phyloP scores from a whole-genome alignment of 495 filamentous ascomycete species.

The Cryomyces antarcticus region DNA sequence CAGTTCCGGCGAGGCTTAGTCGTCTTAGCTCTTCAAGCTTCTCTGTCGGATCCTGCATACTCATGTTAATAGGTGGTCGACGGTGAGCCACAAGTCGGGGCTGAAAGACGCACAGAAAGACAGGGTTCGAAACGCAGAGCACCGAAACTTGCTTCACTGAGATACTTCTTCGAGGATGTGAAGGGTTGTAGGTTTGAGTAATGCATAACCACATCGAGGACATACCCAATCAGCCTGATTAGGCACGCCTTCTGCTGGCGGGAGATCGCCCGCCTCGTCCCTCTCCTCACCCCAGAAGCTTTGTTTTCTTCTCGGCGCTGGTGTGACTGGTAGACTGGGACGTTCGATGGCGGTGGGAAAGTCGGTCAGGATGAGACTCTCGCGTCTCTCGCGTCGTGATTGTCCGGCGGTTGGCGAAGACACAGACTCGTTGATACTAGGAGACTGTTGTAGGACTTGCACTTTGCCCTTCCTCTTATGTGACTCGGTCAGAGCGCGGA shows the following conservation, averaged over 20 bases:
- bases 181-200: background rate
- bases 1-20: background rate
- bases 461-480: conserved; percentile 32
- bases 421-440: background rate
- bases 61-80: background rate
- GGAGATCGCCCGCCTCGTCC: conserved; percentile 36
- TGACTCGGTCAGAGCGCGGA: conserved; percentile 44
- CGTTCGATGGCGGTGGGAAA: conserved; percentile 70
- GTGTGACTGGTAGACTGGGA: conserved; percentile 79
- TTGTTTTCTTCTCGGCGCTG: conserved; percentile 46
- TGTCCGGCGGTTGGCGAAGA: conserved; percentile 1
- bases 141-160: background rate
- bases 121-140: background rate
- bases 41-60: conserved; percentile 41
- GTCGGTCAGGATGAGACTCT: conserved; percentile 52
- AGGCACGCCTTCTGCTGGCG: conserved; percentile 60
- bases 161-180: background rate
- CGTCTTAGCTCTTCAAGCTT: conserved; percentile 49
- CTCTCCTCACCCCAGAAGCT: conserved; percentile 31
- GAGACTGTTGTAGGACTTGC: conserved; percentile 26
- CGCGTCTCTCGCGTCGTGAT: conserved; percentile 16
- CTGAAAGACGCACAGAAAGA: background rate
- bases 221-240: conserved; percentile 78
- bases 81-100: background rate
- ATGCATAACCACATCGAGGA: conserved; percentile 27